A percentile compares a stretch with the other conserved stretches of the same genome.
phyloP scores from a whole-genome alignment of 2,329 filamentous ascomycete species.

The Stachybotrys chartarum region DNA sequence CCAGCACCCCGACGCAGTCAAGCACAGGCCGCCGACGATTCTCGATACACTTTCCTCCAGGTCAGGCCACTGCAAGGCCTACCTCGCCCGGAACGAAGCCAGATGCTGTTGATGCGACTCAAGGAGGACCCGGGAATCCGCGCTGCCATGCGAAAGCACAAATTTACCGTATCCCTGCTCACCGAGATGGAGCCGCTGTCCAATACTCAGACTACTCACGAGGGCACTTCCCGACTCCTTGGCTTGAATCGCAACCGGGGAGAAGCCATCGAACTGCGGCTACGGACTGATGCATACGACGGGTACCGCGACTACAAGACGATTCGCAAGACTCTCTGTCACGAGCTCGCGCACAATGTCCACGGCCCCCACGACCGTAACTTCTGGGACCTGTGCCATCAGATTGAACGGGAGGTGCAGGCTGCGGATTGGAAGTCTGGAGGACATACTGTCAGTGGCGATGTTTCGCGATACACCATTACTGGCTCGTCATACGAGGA shows the following conservation, averaged over 20 bases:
- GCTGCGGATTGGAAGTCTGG: constrained; percentile 69
- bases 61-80: constrained; percentile 72
- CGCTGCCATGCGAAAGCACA: constrained; percentile 73
- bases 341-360: constrained; percentile 92
- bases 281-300: constrained; percentile 91
- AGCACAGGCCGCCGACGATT: constrained; percentile 37
- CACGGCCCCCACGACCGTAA: constrained; percentile 73
- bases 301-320: constrained; percentile 90
- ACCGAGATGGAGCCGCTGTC: constrained; percentile 92
- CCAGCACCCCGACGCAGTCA: constrained; percentile 5
- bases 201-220: constrained; percentile 65
- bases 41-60: constrained; percentile 72
- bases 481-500: constrained; percentile 38
- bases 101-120: constrained; percentile 66
- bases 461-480: constrained; percentile 53
- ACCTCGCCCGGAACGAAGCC: constrained; percentile 64
- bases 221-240: constrained; percentile 67
- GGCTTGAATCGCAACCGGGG: constrained; percentile 84
- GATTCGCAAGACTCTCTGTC: constrained; percentile 85
- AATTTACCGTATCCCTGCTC: constrained; percentile 75
- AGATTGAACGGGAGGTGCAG: constrained; percentile 84
- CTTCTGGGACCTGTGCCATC: constrained; percentile 84
- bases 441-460: constrained; percentile 54
- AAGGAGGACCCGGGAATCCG: constrained; percentile 80
- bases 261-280: constrained; percentile 80